Evolutionary conservation across 345 rosid genomes (phyloP).

Genomic region (Rhizophora apiculata): DNA sequence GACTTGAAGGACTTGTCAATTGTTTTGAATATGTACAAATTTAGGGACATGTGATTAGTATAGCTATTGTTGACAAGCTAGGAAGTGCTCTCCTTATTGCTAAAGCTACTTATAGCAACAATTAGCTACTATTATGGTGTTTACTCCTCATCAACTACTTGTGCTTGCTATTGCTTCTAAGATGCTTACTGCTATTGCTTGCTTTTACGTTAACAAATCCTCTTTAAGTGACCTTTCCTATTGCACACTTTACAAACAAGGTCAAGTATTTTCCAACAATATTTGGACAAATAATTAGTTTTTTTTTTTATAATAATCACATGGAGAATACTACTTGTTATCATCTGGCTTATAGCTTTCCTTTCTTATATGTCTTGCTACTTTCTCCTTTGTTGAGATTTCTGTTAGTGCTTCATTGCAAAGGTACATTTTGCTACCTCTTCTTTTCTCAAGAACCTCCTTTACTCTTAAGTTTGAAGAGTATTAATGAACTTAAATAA

Average conservation of each 20-base stretch:
- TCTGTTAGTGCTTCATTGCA: no score
- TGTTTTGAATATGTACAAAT: background rate
- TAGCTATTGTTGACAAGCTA: background rate
- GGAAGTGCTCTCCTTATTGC: no score
- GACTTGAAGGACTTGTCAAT: background rate
- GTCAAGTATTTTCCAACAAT: background rate
- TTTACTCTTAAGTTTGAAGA: no score
- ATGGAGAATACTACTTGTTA: background rate
- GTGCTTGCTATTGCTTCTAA: background rate
- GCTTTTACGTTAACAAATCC: background rate
- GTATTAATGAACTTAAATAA: no score
- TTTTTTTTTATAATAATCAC: background rate
- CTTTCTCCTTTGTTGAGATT: no score
- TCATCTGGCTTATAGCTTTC: no score
- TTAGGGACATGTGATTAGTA: background rate
- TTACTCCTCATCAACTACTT: background rate
- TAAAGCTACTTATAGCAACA: background rate
- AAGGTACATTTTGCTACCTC: no score
- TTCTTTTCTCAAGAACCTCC: no score
- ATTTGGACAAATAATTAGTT: background rate
- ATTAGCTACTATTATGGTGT: background rate
- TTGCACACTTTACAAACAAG: background rate
- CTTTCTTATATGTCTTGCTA: no score
- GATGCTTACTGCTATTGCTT: background rate
- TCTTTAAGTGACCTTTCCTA: background rate